Conservation (phyloP, 805 yeast species). For the Maudiozyma saulgeensis region DNA sequence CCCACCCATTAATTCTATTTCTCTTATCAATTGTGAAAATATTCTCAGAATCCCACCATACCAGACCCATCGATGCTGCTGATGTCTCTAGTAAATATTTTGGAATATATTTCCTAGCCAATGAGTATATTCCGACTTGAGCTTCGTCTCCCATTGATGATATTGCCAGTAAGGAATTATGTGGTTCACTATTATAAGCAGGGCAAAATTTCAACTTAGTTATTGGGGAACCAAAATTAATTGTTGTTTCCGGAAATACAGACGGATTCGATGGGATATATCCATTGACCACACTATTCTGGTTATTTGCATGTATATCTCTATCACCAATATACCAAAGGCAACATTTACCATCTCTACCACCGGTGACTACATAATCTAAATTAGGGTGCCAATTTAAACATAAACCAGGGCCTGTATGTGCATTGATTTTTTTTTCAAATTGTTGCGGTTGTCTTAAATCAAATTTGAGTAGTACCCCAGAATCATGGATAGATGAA, state of each 20-base stretch:
- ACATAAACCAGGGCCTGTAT: constrained; percentile 82
- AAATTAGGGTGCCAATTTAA: constrained; percentile 79
- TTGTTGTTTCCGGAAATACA: constrained; percentile 54
- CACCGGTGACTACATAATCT: constrained; percentile 83
- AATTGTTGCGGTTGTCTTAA: constrained; percentile 51
- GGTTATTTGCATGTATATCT: constrained; percentile 38
- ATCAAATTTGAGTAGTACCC: constrained; percentile 81
- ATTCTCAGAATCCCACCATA: constrained; percentile 29
- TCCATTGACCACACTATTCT: constrained; percentile 36
- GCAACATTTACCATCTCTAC: constrained; percentile 59
- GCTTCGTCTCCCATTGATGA: constrained; percentile 65
- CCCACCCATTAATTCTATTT: constrained; percentile 27
- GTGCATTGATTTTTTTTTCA: constrained; percentile 77
- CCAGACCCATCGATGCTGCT: constrained; percentile 27
- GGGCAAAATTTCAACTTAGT: constrained; percentile 39
- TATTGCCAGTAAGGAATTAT: constrained; percentile 60
- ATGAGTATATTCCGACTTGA: constrained; percentile 57
- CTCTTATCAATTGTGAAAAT: constrained; percentile 29
- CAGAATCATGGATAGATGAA: constrained; percentile 81
- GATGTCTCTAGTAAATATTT: constrained; percentile 32
- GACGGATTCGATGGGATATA: constrained; percentile 7
- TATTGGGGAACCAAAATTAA: constrained; percentile 70
- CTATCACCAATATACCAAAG: constrained; percentile 29
- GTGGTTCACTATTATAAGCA: constrained; percentile 27
- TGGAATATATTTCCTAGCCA: constrained; percentile 67